phyloP scores from a whole-genome alignment of 306 rosid species.

The Cucurbita moschata region DNA sequence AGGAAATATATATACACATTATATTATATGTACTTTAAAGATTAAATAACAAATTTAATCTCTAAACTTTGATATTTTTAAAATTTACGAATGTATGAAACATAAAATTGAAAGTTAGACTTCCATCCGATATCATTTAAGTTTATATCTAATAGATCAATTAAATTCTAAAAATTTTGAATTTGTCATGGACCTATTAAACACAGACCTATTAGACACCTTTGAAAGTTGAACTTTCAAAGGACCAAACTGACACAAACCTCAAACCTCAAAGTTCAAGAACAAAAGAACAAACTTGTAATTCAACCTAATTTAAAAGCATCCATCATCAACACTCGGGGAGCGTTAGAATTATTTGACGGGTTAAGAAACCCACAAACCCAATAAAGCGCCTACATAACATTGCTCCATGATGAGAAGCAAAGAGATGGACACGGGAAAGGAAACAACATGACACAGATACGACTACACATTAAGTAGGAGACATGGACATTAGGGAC shows the following conservation, averaged over 20 bases:
- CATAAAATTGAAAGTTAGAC: too few relatives aligned
- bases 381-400: not conserved
- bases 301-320: not conserved
- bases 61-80: not conserved
- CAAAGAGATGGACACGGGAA: not conserved
- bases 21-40: not conserved
- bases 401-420: not conserved
- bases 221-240: not conserved
- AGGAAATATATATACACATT: not conserved
- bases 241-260: too few relatives aligned
- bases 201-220: not conserved
- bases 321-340: not conserved
- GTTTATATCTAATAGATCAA: not conserved
- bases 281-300: not conserved
- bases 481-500: not conserved
- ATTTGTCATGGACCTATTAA: not conserved
- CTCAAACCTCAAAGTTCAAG: not conserved
- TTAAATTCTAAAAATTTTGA: too few relatives aligned
- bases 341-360: not conserved
- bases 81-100: too few relatives aligned
- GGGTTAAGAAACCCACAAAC: not conserved
- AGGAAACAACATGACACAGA: not conserved
- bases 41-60: not conserved
- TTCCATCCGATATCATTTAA: not conserved
- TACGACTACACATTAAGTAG: not conserved